A percentile compares a stretch with the other conserved stretches of the same genome.
These are phyloP conservation scores for Aspergillus campestris DNA, from an alignment of 495 filamentous ascomycete genomes.

Conservation along the genomic window DNA sequence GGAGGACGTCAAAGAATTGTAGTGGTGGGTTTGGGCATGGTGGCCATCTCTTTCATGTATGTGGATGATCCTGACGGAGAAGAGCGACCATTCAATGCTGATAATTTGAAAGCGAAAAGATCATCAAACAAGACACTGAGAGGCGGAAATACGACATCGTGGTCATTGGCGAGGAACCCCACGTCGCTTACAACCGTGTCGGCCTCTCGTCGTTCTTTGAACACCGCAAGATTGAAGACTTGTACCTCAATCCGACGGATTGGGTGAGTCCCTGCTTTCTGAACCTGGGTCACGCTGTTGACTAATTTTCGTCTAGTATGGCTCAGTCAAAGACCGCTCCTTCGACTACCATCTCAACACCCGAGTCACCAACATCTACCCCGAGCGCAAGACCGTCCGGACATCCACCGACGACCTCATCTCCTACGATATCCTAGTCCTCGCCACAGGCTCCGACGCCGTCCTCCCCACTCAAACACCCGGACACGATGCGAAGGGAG, in stretches of 20 bases:
- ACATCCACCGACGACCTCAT: constrained; percentile 65
- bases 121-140: constrained; percentile 77
- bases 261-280: constrained; percentile 52
- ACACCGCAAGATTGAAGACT: constrained; percentile 79
- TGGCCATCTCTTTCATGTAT: constrained; percentile 89
- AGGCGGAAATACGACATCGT: constrained; percentile 73
- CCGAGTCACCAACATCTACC: constrained; percentile 61
- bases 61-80: constrained; percentile 12
- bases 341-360: constrained; percentile 84
- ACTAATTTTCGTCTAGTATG: constrained; percentile 33
- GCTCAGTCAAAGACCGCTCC: constrained; percentile 49
- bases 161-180: constrained; percentile 86
- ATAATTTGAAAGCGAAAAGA: constrained; percentile 57
- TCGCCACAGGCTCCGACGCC: constrained; percentile 89
- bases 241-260: constrained; percentile 83
- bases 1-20: constrained; percentile 59
- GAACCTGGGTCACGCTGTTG: background rate
- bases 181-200: constrained; percentile 92
- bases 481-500: constrained; percentile 74
- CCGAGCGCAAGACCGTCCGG: constrained; percentile 53
- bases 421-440: constrained; percentile 79
- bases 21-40: constrained; percentile 91
- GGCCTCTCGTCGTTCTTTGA: constrained; percentile 92
- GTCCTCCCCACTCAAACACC: constrained; percentile 73
- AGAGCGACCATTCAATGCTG: background rate